phyloP scores from a whole-genome alignment of 75 land plant genomes.

The Picea sitchensis region DNA sequence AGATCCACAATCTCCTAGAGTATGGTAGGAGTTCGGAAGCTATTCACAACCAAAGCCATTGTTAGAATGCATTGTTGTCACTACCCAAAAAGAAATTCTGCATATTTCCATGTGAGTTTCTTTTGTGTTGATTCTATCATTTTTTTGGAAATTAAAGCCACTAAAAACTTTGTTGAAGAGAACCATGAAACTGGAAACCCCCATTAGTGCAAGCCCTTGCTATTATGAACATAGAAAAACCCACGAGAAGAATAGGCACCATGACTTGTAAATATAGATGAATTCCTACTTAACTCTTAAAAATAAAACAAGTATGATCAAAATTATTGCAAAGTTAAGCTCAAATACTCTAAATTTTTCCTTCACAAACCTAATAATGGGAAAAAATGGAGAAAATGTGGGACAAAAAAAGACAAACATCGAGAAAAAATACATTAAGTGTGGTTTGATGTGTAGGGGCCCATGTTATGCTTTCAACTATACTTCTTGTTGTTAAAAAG shows the following conservation, averaged over 20 bases:
- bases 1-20: conserved; percentile 47
- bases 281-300: too few species aligned
- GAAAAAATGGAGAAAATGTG: too few species aligned
- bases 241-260: background rate
- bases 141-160: background rate
- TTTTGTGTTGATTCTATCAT: background rate
- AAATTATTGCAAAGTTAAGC: too few species aligned
- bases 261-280: too few species aligned
- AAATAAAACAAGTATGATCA: too few species aligned
- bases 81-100: background rate
- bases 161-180: background rate
- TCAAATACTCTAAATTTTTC: too few species aligned
- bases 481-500: too few species aligned
- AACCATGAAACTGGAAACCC: background rate
- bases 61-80: background rate
- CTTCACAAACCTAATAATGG: too few species aligned
- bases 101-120: background rate
- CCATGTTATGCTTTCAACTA: too few species aligned
- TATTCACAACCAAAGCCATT: conserved; percentile 15
- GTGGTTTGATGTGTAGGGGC: too few species aligned
- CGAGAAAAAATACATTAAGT: too few species aligned
- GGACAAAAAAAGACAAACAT: too few species aligned
- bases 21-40: conserved; percentile 43
- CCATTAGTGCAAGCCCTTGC: conserved; percentile 7
- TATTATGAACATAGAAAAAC: background rate